Conservation (phyloP, 2,329 filamentous ascomycete genomes). For the Aspergillus puulaauensis region DNA sequence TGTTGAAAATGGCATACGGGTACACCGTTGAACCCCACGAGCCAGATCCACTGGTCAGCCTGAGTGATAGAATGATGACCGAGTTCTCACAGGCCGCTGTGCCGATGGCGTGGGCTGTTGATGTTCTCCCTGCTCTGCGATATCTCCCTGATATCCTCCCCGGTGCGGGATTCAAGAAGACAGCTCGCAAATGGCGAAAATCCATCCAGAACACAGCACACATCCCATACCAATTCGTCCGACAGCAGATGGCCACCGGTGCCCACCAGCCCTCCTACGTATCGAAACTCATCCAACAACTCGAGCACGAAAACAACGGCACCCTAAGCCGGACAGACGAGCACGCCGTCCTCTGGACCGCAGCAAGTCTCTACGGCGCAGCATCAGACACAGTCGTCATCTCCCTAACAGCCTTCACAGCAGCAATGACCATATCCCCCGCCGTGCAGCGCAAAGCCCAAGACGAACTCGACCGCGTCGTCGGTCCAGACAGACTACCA, state of each 20-base stretch:
- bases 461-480: slow-evolving; percentile 41
- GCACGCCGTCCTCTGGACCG: slow-evolving; percentile 2
- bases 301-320: neutral
- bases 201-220: slow-evolving; percentile 33
- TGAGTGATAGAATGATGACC: slow-evolving; percentile 41
- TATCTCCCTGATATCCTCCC: slow-evolving; percentile 48
- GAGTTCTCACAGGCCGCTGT: slow-evolving; percentile 43
- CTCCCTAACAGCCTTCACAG: slow-evolving; percentile 45
- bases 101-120: slow-evolving; percentile 47
- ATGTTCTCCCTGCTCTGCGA: slow-evolving; percentile 41
- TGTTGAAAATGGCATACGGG: slow-evolving; percentile 43
- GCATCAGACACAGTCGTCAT: slow-evolving; percentile 40
- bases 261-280: slow-evolving; percentile 28
- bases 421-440: slow-evolving; percentile 54
- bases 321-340: neutral
- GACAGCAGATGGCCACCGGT: slow-evolving; percentile 35
- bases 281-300: neutral
- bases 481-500: slow-evolving; percentile 33
- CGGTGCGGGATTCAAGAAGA: slow-evolving; percentile 45
- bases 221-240: slow-evolving; percentile 46
- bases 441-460: slow-evolving; percentile 53
- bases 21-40: slow-evolving; percentile 27
- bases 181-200: slow-evolving; percentile 35
- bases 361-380: slow-evolving; percentile 1
- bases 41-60: slow-evolving; percentile 36